Conservation (phyloP, 2,329 filamentous ascomycete species). For the Colletotrichum gloeosporioides region DNA sequence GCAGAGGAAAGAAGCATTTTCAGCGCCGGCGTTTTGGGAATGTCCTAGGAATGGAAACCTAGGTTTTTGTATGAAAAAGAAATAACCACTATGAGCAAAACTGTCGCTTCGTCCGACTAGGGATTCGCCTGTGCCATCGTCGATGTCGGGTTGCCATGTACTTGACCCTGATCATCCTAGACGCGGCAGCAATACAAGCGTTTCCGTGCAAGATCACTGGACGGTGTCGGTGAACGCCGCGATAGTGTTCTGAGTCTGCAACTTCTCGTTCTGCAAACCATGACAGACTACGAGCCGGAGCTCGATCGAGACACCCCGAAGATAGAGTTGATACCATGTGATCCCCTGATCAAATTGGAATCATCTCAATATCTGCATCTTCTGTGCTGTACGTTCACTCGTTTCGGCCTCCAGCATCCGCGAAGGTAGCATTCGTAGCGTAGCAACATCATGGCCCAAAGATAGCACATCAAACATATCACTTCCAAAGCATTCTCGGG, state of each 20-base stretch:
- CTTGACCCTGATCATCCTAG: not conserved
- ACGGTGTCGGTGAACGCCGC: not conserved
- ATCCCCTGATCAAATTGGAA: not conserved
- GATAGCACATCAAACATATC: not conserved
- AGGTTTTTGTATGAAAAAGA: not conserved
- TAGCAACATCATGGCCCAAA: not conserved
- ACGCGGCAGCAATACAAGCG: not conserved
- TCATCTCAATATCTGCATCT: not conserved
- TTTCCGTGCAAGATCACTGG: not conserved
- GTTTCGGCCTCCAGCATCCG: not conserved
- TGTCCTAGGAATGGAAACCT: not conserved
- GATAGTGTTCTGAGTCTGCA: too few species aligned
- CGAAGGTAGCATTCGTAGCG: not conserved
- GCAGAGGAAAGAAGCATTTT: conserved; percentile 15
- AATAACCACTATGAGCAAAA: not conserved
- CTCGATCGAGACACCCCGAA: not conserved
- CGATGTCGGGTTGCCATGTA: not conserved
- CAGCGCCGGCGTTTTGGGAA: not conserved
- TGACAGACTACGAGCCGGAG: not conserved
- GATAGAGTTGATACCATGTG: too few species aligned
- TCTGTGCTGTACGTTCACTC: not conserved
- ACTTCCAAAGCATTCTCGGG: not conserved
- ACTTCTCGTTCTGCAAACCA: not conserved
- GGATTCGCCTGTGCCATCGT: not conserved
- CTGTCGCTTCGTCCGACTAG: not conserved